These are phyloP conservation scores for Colletotrichum destructivum DNA, from an alignment of 2,329 filamentous ascomycete genomes.

Conservation along the genomic window DNA sequence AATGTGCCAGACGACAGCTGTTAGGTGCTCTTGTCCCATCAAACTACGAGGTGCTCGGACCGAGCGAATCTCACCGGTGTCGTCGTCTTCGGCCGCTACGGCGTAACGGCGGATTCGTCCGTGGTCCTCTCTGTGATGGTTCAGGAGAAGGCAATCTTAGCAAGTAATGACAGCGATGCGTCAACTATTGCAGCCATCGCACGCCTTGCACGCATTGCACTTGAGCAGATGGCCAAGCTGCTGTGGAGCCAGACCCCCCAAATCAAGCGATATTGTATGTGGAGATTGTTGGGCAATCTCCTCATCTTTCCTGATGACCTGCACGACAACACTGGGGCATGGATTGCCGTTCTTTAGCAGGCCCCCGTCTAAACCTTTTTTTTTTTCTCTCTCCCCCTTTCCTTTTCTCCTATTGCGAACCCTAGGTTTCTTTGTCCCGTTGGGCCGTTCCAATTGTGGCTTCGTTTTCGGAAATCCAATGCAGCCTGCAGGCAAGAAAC, in stretches of 20 bases:
- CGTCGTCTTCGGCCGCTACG: not conserved
- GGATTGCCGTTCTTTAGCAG: slow-evolving; percentile 26
- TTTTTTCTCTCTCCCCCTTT: slow-evolving; percentile 21
- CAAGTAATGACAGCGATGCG: slow-evolving; percentile 32
- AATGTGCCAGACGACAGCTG: slow-evolving; percentile 28
- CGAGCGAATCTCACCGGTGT: not conserved
- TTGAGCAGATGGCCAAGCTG: slow-evolving; percentile 7
- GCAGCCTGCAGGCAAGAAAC: slow-evolving; percentile 20
- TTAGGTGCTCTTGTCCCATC: slow-evolving; percentile 32
- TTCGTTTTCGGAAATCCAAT: slow-evolving; percentile 16
- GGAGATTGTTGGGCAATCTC: slow-evolving; percentile 40
- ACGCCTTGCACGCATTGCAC: slow-evolving; percentile 9
- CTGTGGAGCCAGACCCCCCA: slow-evolving; percentile 9
- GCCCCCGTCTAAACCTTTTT: slow-evolving; percentile 23
- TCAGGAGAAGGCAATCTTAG: slow-evolving; percentile 39
- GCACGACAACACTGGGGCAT: slow-evolving; percentile 25
- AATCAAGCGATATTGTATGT: slow-evolving; percentile 43
- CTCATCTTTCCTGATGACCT: slow-evolving; percentile 14
- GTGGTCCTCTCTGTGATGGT: slow-evolving; percentile 15
- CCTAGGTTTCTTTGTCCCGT: not conserved
- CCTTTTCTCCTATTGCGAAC: not conserved
- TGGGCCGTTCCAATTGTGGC: not conserved
- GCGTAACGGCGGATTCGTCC: slow-evolving; percentile 12
- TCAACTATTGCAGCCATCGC: slow-evolving; percentile 25
- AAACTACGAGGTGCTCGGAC: slow-evolving; percentile 36